Evolutionary conservation across 768 basidiomycete genomes (phyloP), one percentile per base, ranked within the genome.

Genomic region (Termitomyces heimii): DNA sequence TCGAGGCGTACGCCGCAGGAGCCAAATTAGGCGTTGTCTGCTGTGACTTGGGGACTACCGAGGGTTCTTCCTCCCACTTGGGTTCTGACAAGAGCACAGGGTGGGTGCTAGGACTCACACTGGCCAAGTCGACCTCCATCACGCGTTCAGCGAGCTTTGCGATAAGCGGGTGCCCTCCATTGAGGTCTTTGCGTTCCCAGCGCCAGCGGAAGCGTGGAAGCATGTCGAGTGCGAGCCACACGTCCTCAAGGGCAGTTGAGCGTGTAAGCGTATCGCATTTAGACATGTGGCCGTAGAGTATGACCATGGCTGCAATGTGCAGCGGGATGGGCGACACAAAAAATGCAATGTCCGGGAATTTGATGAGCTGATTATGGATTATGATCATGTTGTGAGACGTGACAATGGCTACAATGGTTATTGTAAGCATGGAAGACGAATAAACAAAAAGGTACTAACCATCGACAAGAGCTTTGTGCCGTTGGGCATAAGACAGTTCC

Each of bases 241-340:
- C 81, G 64, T 94, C 92, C 70, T 92, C 88, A 29, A 89, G 74
- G 39, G 87, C 89, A 39, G 82, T 81, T 55, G 84, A 75, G 40
- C 77, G 78, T 2, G 86, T 71, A 28, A 92, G 77, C 42, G 79
- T 80, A 28, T 89, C 82, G 58, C 87, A 88, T 53, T 83, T 82
- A 7, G 87, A 89, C 81, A 92, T 91, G 65, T 88, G 88, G 1
- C 92, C 92, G 66, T 87, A 93, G 20, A 94, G 78, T 58, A 94
- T 92, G 57, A 93, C 89, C 91, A 94, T 92, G 7, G 92, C 92
- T 0, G 91, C 88, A 54, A 93, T 92, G 70, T 94, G 92, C 20
- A 94, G 77, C 14, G 92, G 92, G 57, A 90, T 91, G 2, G 92
- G 92, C 4, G 91, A 92, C 24, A 89, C 89, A 68, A 94, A 93